Percentiles rank a stretch among this genome's conserved stretches.
phyloP scores from a whole-genome alignment of 2,329 filamentous ascomycete species.

The Aspergillus felis region DNA sequence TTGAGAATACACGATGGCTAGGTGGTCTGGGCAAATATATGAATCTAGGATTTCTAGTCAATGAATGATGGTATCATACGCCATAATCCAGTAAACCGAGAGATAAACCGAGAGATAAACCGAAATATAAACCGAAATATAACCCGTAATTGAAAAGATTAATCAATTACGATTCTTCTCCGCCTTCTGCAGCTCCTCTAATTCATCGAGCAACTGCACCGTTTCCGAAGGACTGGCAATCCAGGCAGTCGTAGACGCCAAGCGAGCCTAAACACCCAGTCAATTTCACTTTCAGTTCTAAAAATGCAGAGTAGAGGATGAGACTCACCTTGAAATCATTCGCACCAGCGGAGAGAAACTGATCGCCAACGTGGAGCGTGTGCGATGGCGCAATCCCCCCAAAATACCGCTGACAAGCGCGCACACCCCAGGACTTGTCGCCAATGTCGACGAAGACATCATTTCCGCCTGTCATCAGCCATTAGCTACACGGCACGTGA shows the following conservation, averaged over 20 bases:
- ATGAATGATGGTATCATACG: neutral
- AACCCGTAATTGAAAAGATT: neutral
- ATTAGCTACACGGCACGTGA: neutral
- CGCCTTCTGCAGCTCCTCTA: constrained; percentile 51
- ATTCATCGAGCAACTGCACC: constrained; percentile 80
- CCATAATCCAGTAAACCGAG: too few relatives aligned
- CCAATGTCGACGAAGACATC: constrained; percentile 99
- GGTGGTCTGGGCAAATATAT: neutral
- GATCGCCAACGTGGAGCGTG: constrained; percentile 90
- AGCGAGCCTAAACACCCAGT: constrained; percentile 54
- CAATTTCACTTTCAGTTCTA: neutral
- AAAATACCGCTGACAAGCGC: constrained; percentile 88
- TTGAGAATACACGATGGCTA: neutral
- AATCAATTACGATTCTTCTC: neutral
- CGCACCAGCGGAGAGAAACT: constrained; percentile 89
- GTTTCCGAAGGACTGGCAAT: constrained; percentile 92
- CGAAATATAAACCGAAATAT: too few relatives aligned
- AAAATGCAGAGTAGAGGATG: neutral
- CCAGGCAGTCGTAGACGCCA: constrained; percentile 94
- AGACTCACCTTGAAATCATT: constrained; percentile 83
- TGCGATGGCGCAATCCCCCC: constrained; percentile 69
- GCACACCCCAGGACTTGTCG: constrained; percentile 94
- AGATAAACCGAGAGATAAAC: too few relatives aligned
- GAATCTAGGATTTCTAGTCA: neutral
- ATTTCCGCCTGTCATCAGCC: constrained; percentile 60